These are phyloP conservation scores for Magnolia officinalis DNA, from an alignment of 164 flowering plant species.

Conservation along the genomic window DNA sequence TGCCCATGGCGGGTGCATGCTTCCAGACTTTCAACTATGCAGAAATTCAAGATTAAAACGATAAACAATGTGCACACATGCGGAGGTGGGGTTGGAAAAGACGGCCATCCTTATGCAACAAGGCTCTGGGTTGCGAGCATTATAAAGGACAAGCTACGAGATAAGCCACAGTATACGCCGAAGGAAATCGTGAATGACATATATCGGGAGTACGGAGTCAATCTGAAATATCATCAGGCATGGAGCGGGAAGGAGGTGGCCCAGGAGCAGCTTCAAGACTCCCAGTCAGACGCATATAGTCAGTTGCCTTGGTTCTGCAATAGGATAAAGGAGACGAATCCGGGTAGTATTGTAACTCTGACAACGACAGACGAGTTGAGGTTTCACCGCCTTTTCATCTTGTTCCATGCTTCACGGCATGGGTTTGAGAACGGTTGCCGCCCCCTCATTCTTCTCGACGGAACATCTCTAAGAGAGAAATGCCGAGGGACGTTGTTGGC, in stretches of 20 bases:
- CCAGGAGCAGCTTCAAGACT: slow-evolving; percentile 44
- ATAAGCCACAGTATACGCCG: slow-evolving; percentile 41
- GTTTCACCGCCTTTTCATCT: slow-evolving; percentile 43
- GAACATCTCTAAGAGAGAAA: slow-evolving; percentile 49
- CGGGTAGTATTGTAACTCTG: slow-evolving; percentile 44
- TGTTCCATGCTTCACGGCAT: slow-evolving; percentile 36
- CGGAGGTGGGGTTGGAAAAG: slow-evolving; percentile 47
- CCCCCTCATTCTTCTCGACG: slow-evolving; percentile 52
- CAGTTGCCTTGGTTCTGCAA: slow-evolving; percentile 47
- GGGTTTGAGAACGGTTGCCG: slow-evolving; percentile 56
- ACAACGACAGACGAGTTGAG: slow-evolving; percentile 36
- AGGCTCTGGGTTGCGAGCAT: slow-evolving; percentile 49
- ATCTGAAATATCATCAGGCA: slow-evolving; percentile 42
- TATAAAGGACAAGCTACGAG: slow-evolving; percentile 44
- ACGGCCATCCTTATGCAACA: slow-evolving; percentile 45
- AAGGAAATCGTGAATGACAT: slow-evolving; percentile 46
- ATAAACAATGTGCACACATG: slow-evolving; percentile 65
- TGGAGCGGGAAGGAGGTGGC: slow-evolving; percentile 52
- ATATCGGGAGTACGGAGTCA: slow-evolving; percentile 43
- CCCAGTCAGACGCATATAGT: slow-evolving; percentile 43
- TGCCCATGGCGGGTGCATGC: slow-evolving; percentile 85
- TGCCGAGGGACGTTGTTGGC: slow-evolving; percentile 49
- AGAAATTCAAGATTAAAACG: slow-evolving; percentile 52
- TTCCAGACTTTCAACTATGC: slow-evolving; percentile 56
- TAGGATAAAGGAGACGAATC: slow-evolving; percentile 51